Evolutionary conservation across 805 yeast species (phyloP), one percentile per base, ranked within the genome.

Genomic region (Saturnispora saitoi): DNA sequence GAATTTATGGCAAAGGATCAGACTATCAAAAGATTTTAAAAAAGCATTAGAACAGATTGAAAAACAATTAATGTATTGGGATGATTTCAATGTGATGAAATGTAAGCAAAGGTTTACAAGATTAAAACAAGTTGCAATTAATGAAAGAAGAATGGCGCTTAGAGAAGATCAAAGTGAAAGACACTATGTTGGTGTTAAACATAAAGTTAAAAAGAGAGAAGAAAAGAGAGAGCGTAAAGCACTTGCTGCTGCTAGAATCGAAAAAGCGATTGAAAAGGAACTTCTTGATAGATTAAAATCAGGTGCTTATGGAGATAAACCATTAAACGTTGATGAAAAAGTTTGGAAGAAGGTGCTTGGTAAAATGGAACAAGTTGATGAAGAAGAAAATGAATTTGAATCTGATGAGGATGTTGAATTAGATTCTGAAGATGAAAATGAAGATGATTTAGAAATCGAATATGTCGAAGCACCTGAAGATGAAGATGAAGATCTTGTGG

Each of bases 241-340:
- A 0, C 72, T 93, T 53, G 87, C 87, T 22, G 98, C 99, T 36
- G 99, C 99, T 24, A 86, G 86, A 72, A 87, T 93, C 57, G 99
- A 93, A 65, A 88, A 87, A 70, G 89, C 96, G 12, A 93, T 93
- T 58, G 99, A 93, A 68, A 88, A 88, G 70, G 99, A 93, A 68
- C 76, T 93, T 56, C 74, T 93, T 61, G 96, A 90, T 48, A 81
- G 99, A 68, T 77, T 93, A 62, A 93, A 93, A 80, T 81, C 91
- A 61, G 99, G 99, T 52, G 98, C 98, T 2, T 93, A 93, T 64
- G 99, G 99, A 56, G 98, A 93, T 63, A 87, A 91, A 67, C 99
- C 99, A 49, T 73, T 93, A 63, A 93, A 93, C 61, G 98, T 93
- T 32, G 98, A 93, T 60, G 96, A 91, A 61, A 83, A 83, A 69